Base-by-base conservation (phyloP, 2,329 filamentous ascomycete genomes). In the Fusarium sp. region DNA sequence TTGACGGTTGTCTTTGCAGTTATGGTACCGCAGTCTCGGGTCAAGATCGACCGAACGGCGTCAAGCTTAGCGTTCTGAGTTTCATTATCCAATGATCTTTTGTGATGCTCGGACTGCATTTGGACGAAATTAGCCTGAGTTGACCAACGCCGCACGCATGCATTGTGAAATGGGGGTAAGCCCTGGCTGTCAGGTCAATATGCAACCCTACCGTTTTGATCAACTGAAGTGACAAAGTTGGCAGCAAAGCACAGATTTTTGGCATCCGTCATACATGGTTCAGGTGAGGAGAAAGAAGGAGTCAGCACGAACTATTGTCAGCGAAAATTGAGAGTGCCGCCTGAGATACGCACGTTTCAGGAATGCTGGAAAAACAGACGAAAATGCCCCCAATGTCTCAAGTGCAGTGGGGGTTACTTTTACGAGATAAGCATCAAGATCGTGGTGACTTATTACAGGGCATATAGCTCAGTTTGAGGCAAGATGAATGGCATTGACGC, bases 81-180 rank as follows among this genome's bases (percentile, higher is more conserved):
- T 28, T 16, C 12, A 20, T 20, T 23, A 28, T 51, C 47, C 41
- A 44, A 52, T 18, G 23, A 34, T 26, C 47, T 42, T 47, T 20
- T 20, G 42, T 11, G 31, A 37, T 44, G 41, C 9, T 38, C n/a
- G 42, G 36, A 20, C 23, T 45, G 23, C 13, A 26, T 30, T 41
- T 41, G 36, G 36, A 33, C 8, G 2, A 16, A 26, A 69, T 62
- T 66, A 69, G 66, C 56, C 66, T 69, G 58, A 69, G 51, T 57
- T 40, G 20, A 30, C 6, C 20, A 47, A 42, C 16, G 62, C 62
- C 62, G 34, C 63, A 57, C 26, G 23, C 45, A 12, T 53, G 62
- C 62, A 65, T 65, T 20, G 26, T 23, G 41, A n/a, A 20, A 58
- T 59, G 60, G 59, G 45, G 40, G 53, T 52, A 34, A 41, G 40